A percentile compares a stretch with the other conserved stretches of the same genome.
Conservation (phyloP, 2,329 filamentous ascomycete genomes). For the Colletotrichum tamarilloi region DNA sequence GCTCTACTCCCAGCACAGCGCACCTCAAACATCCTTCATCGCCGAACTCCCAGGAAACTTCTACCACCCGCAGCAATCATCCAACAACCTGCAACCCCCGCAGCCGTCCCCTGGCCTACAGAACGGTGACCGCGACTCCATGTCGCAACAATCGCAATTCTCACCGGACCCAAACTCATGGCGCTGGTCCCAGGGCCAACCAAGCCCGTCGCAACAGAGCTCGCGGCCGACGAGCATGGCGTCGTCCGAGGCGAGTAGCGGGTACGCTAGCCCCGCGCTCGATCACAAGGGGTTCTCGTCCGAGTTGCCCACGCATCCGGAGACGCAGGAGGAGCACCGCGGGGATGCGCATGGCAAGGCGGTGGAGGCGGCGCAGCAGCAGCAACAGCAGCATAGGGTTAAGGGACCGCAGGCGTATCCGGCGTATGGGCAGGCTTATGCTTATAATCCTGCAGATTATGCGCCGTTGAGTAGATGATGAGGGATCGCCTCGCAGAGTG, state of each 20-base stretch:
- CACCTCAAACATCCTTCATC: slow-evolving; percentile 36
- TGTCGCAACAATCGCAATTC: slow-evolving; percentile 30
- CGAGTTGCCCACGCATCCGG: slow-evolving; percentile 59
- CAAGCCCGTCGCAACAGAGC: slow-evolving; percentile 41
- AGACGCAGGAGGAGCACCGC: slow-evolving; percentile 58
- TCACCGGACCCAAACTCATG: slow-evolving; percentile 46
- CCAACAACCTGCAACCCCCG: slow-evolving; percentile 42
- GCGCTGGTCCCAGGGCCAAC: slow-evolving; percentile 55
- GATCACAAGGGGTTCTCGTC: slow-evolving; percentile 54
- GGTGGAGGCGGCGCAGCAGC: slow-evolving; percentile 10
- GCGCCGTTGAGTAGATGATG: slow-evolving; percentile 36
- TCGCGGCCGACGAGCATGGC: slow-evolving; percentile 50
- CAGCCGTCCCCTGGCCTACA: slow-evolving; percentile 37
- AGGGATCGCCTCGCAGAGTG: not conserved
- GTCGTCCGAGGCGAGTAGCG: slow-evolving; percentile 44
- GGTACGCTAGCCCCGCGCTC: slow-evolving; percentile 51
- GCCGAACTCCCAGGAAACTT: slow-evolving; percentile 63
- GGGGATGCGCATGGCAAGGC: slow-evolving; percentile 4
- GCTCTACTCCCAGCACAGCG: slow-evolving; percentile 36
- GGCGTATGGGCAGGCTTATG: slow-evolving; percentile 41
- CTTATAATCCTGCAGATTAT: slow-evolving; percentile 55
- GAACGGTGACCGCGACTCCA: slow-evolving; percentile 39
- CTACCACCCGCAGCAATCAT: slow-evolving; percentile 51
- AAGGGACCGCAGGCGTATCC: slow-evolving; percentile 27
- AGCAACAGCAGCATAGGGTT: slow-evolving; percentile 16